Evolutionary conservation across 768 basidiomycete genomes (phyloP).

Genomic region (Clavaria fumosa): DNA sequence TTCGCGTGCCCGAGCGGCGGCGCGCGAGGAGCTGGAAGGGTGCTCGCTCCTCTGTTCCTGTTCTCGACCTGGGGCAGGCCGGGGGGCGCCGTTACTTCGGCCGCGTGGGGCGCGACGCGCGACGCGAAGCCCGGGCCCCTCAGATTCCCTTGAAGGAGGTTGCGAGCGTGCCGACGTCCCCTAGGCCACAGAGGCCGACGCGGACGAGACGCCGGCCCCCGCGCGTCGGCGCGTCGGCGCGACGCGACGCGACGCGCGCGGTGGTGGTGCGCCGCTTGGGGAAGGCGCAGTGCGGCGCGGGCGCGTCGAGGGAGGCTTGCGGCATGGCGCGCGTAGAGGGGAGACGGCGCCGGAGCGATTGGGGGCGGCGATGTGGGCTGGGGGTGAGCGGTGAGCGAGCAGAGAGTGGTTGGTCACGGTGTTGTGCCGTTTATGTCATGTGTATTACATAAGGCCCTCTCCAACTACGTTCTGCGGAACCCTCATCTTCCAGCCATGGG

Average conservation of each 20-base stretch:
- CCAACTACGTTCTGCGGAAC: constrained; percentile 83
- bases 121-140: constrained; percentile 43
- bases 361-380: background rate
- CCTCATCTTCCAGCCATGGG: constrained; percentile 95
- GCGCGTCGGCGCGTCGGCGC: constrained; percentile 37
- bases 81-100: constrained; percentile 43
- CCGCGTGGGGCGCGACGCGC: constrained; percentile 77
- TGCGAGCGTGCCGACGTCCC: background rate
- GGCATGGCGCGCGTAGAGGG: constrained; percentile 48
- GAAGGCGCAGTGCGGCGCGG: constrained; percentile 52
- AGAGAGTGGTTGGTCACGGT: constrained; percentile 42
- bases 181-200: constrained; percentile 61
- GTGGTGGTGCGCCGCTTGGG: constrained; percentile 57
- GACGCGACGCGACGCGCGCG: constrained; percentile 34
- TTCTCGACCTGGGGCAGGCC: constrained; percentile 19
- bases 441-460: no score
- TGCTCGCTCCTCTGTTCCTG: constrained; percentile 39
- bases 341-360: background rate
- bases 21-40: constrained; percentile 45
- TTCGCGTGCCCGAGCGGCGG: constrained; percentile 68
- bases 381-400: constrained; percentile 32
- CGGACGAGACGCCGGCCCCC: constrained; percentile 56
- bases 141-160: constrained; percentile 33
- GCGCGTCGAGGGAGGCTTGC: constrained; percentile 37
- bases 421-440: no score